These are phyloP conservation scores for Sclerotinia glacialis DNA, from an alignment of 2,329 filamentous ascomycete species.

Conservation along the genomic window DNA sequence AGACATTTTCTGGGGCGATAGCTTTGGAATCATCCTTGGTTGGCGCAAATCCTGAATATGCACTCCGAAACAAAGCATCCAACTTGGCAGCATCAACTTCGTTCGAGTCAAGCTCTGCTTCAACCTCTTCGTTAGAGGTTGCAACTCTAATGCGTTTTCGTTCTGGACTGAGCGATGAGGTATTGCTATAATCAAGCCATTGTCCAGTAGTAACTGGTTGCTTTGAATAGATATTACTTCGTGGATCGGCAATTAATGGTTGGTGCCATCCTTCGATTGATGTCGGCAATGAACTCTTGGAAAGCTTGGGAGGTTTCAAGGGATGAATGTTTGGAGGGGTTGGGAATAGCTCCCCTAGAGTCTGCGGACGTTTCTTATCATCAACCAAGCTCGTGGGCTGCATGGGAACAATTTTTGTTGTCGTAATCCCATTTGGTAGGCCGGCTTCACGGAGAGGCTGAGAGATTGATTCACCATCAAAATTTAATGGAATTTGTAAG, in stretches of 20 bases:
- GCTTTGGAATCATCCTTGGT: constrained; percentile 70
- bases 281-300: constrained; percentile 63
- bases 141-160: constrained; percentile 69
- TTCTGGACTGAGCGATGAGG: constrained; percentile 53
- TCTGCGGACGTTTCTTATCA: constrained; percentile 57
- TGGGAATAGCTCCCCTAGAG: constrained; percentile 72
- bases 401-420: constrained; percentile 62
- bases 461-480: constrained; percentile 39
- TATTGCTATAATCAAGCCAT: constrained; percentile 69
- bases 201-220: constrained; percentile 64
- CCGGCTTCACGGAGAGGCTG: constrained; percentile 58
- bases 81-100: constrained; percentile 64
- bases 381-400: constrained; percentile 42
- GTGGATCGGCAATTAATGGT: constrained; percentile 40
- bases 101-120: constrained; percentile 45
- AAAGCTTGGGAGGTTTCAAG: constrained; percentile 68
- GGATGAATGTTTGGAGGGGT: constrained; percentile 62
- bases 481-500: constrained; percentile 55
- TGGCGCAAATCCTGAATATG: constrained; percentile 78
- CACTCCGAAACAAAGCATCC: constrained; percentile 71
- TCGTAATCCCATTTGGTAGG: constrained; percentile 72
- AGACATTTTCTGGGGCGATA: constrained; percentile 63
- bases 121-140: constrained; percentile 62
- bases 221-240: constrained; percentile 58
- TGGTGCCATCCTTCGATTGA: constrained; percentile 49